Base-by-base conservation (phyloP, 2,329 filamentous ascomycete genomes). In the Amesomyces nigricolor region DNA sequence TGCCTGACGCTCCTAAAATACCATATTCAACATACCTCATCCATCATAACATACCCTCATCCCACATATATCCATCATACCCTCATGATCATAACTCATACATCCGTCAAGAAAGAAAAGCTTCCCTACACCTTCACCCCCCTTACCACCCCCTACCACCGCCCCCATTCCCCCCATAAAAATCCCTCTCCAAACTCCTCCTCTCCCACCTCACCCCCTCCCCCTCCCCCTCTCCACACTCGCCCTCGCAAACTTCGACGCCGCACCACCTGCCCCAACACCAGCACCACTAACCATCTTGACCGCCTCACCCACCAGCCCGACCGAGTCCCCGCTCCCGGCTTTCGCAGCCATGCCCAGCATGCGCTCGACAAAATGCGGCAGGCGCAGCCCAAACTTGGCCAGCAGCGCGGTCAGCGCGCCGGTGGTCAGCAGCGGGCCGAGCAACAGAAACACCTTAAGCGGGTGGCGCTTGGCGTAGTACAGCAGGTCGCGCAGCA, bases 371-470 rank as follows among this genome's bases (percentile, higher is more conserved):
- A 91, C 67, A 11, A 76, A 72, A 5, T 77, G 76, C 0, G 91
- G 91, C 61, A 96, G 71, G 59, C 86, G 79, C 58, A 97, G 76
- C 19, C 91, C 91, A 70, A 96, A 88, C 67, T 85, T 83, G 38
- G 82, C 81, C 45, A 96, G 79, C 44, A 96, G 75, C 46, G 87
- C 88, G 8, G 85, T 85, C 62, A 96, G 73, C 29, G 89, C 87
- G 32, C 92, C 92, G 50, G 89, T 89, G 1, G 87, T 91, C 65
- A 96, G 75, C 56, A 97, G 78, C 9, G 92, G 92, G 80, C 96
- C 83, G 65, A 96, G 80, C 60, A 96, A 86, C 59, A 91, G 81
- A 75, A 96, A 88, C 47, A 95, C 88, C 73, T 95, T 95, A 67
- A 90, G 74, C 0, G 91, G 92, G 73, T 96, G 87, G 38, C 83